These are phyloP conservation scores for Endotrypanum monterogeii DNA, from an alignment of 208 protist genomes.

Conservation along the genomic window DNA sequence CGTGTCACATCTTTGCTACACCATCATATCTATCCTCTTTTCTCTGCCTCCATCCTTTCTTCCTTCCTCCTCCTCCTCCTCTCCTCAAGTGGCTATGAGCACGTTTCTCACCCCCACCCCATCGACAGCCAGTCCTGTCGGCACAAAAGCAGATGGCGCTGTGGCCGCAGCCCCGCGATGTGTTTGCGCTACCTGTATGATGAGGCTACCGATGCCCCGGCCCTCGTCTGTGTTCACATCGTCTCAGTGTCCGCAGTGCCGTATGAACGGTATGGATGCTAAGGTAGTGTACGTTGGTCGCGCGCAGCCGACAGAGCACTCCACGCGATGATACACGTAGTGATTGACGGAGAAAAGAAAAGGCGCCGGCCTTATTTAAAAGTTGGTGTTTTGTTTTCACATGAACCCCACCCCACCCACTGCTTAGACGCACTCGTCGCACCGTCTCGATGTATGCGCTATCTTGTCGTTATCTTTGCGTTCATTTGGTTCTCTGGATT, in stretches of 20 bases:
- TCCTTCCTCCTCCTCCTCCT: background rate
- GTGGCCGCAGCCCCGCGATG: slow-evolving; percentile 41
- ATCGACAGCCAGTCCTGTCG: slow-evolving; percentile 20
- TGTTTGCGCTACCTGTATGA: slow-evolving; percentile 79
- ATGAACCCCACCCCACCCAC: background rate
- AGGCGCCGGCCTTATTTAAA: background rate
- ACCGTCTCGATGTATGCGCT: background rate
- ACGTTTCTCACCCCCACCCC: slow-evolving; percentile 9
- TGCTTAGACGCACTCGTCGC: background rate
- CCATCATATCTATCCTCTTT: background rate
- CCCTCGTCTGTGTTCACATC: slow-evolving; percentile 48
- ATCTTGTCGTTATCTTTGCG: background rate
- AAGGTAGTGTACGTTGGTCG: slow-evolving; percentile 82
- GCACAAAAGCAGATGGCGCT: slow-evolving; percentile 11
- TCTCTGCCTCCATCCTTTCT: background rate
- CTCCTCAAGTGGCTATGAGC: slow-evolving; percentile 10
- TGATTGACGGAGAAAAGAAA: background rate
- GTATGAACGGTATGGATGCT: slow-evolving; percentile 72
- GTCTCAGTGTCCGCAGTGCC: slow-evolving; percentile 84
- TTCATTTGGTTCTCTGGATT: background rate
- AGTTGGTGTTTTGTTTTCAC: too few relatives aligned
- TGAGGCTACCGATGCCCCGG: slow-evolving; percentile 57
- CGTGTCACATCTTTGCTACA: background rate
- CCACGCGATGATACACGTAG: slow-evolving; percentile 46
- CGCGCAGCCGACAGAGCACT: slow-evolving; percentile 76